Percentiles rank a stretch among this genome's conserved stretches.
These are phyloP conservation scores for Eremochloa ophiuroides DNA, from an alignment of 176 grass and related monocot genomes.

Conservation along the genomic window DNA sequence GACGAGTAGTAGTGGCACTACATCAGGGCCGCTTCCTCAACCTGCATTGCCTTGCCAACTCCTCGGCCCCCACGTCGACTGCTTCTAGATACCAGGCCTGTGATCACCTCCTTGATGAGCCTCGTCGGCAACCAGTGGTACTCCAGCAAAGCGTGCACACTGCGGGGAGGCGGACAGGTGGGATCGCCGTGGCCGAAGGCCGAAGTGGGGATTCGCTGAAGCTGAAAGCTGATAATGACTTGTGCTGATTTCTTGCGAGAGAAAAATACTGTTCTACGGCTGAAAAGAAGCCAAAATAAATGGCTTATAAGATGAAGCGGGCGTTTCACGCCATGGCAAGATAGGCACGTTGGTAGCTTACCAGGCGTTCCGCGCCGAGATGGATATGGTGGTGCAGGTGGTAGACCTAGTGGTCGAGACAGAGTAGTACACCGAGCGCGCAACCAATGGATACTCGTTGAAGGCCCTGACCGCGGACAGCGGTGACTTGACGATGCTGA, in stretches of 20 bases:
- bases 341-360: not conserved
- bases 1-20: constrained; percentile 54
- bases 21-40: constrained; percentile 27
- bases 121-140: not conserved
- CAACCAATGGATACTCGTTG: constrained; percentile 26
- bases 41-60: constrained; percentile 9
- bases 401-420: not conserved
- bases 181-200: not conserved
- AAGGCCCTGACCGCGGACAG: constrained; percentile 27
- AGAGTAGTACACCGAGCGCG: constrained; percentile 32
- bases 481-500: not conserved
- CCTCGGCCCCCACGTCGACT: constrained; percentile 9
- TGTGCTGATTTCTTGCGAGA: too few species aligned
- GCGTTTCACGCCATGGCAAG: constrained; percentile 30
- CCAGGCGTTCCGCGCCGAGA: not conserved
- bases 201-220: too few species aligned
- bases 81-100: constrained; percentile 28
- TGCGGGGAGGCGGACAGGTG: constrained; percentile 2
- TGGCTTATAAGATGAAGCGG: too few species aligned
- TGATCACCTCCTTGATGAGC: constrained; percentile 14
- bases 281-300: too few species aligned
- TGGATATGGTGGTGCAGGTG: constrained; percentile 32
- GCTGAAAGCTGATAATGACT: too few species aligned
- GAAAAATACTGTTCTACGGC: too few species aligned
- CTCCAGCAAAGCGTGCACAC: constrained; percentile 20